Percentiles rank a stretch among this genome's conserved stretches.
Evolutionary conservation across 2,329 filamentous ascomycete genomes (phyloP).

Genomic region (Drechslerella dactyloides): DNA sequence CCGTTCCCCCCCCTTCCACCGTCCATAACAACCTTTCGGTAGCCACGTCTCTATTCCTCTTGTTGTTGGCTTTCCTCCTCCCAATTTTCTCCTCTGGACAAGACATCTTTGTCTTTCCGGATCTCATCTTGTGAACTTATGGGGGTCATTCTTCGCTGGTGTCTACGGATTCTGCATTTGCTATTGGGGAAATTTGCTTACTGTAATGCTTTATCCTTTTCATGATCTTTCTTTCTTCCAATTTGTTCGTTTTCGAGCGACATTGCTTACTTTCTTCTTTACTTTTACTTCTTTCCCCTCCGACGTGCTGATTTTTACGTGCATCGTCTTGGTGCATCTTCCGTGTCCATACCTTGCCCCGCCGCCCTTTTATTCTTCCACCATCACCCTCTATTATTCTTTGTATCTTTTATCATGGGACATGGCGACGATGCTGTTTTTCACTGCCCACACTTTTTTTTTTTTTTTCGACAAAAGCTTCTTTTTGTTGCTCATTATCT

Average conservation of each 20-base stretch:
- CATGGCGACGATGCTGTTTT: conserved; percentile 25
- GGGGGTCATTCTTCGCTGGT: conserved; percentile 22
- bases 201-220: conserved; percentile 21
- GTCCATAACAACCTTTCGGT: neutral
- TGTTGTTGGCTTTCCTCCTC: no score
- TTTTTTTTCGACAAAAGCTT: conserved; percentile 28
- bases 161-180: conserved; percentile 47
- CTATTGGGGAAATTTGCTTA: conserved; percentile 36
- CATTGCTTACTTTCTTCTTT: conserved; percentile 20
- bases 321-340: conserved; percentile 50
- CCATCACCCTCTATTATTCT: conserved; percentile 50
- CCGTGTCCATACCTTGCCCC: conserved; percentile 46
- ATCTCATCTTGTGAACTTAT: conserved; percentile 28
- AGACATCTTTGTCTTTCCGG: conserved; percentile 11
- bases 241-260: conserved; percentile 24
- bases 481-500: neutral
- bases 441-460: conserved; percentile 14
- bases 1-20: neutral
- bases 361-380: conserved; percentile 52
- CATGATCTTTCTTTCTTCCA: conserved; percentile 24
- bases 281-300: conserved; percentile 3
- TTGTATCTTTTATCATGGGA: conserved; percentile 46
- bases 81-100: neutral
- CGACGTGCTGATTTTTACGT: conserved; percentile 51
- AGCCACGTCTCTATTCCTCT: no score